These are phyloP conservation scores for Pterocarpus macrocarpus DNA, from an alignment of 306 rosid genomes.

Conservation along the genomic window DNA sequence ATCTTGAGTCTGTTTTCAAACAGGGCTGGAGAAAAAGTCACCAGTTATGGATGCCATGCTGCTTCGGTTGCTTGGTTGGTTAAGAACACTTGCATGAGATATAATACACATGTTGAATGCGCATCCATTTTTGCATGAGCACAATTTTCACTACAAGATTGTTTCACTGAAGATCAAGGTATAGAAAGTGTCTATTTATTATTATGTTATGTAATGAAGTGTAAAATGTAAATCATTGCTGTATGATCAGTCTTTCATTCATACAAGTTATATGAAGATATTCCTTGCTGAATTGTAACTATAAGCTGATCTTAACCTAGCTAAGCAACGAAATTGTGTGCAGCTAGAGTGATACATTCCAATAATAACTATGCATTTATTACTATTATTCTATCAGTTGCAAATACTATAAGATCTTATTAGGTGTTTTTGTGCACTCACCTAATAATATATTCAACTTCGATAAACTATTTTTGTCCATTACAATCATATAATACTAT, in stretches of 20 bases:
- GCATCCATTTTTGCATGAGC: slow-evolving; percentile 27
- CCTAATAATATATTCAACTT: too few species aligned
- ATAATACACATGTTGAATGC: slow-evolving; percentile 23
- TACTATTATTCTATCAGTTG: too few species aligned
- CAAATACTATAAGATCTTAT: too few species aligned
- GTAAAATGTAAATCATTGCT: slow-evolving; percentile 28
- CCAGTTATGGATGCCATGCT: slow-evolving; percentile 80
- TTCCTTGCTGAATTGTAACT: not conserved
- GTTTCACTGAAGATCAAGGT: slow-evolving; percentile 20
- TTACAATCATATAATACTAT: too few species aligned
- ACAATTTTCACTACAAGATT: slow-evolving; percentile 32
- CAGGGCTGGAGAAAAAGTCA: slow-evolving; percentile 91
- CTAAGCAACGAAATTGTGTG: not conserved
- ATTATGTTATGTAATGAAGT: not conserved
- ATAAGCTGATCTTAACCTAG: not conserved
- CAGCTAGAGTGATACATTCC: too few species aligned
- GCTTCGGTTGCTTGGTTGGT: slow-evolving; percentile 83
- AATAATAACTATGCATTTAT: too few species aligned
- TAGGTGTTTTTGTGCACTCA: too few species aligned
- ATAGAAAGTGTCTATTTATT: not conserved
- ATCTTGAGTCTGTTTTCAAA: slow-evolving; percentile 30
- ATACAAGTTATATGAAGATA: not conserved
- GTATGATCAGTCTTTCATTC: not conserved
- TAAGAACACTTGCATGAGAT: slow-evolving; percentile 78
- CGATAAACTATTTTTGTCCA: too few species aligned